These are phyloP conservation scores for Globisporangium megalacanthum DNA, from an alignment of 352 stramenopile genomes.

Conservation along the genomic window DNA sequence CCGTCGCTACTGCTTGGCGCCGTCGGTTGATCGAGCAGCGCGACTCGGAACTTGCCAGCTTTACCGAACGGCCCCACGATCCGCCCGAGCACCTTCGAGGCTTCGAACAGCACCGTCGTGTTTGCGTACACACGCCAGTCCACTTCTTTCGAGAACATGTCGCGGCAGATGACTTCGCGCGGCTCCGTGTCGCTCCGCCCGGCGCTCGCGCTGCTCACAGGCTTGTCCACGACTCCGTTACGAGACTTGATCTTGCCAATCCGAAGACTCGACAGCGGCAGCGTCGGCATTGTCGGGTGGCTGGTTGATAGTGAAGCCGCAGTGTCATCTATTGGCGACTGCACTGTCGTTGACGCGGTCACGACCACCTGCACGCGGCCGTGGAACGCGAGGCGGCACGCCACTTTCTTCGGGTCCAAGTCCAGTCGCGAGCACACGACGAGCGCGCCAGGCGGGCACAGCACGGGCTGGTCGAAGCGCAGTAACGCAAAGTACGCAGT, in stretches of 20 bases:
- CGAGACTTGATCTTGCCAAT: constrained; percentile 67
- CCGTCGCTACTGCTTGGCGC: neutral
- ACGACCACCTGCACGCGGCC: constrained; percentile 43
- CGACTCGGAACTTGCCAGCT: constrained; percentile 67
- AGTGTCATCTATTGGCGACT: neutral
- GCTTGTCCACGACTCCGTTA: constrained; percentile 56
- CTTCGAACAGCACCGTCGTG: constrained; percentile 41
- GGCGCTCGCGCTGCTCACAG: constrained; percentile 5
- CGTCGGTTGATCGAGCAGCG: constrained; percentile 12
- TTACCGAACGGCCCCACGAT: constrained; percentile 80
- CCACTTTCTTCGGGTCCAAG: constrained; percentile 46
- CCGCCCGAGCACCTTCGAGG: constrained; percentile 26
- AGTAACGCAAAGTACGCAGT: constrained; percentile 34
- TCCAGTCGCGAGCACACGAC: constrained; percentile 77
- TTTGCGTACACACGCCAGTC: constrained; percentile 60
- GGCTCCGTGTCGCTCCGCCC: constrained; percentile 3
- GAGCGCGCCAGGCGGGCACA: constrained; percentile 42
- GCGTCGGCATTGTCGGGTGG: constrained; percentile 6
- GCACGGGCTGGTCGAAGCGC: constrained; percentile 60
- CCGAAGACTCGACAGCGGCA: constrained; percentile 23
- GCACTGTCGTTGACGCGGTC: constrained; percentile 1
- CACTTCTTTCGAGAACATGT: constrained; percentile 77
- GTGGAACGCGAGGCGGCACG: constrained; percentile 74
- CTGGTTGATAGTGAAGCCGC: neutral
- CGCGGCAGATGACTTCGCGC: constrained; percentile 46